phyloP scores from a whole-genome alignment of 352 stramenopile genomes.

The Globisporangium polare region DNA sequence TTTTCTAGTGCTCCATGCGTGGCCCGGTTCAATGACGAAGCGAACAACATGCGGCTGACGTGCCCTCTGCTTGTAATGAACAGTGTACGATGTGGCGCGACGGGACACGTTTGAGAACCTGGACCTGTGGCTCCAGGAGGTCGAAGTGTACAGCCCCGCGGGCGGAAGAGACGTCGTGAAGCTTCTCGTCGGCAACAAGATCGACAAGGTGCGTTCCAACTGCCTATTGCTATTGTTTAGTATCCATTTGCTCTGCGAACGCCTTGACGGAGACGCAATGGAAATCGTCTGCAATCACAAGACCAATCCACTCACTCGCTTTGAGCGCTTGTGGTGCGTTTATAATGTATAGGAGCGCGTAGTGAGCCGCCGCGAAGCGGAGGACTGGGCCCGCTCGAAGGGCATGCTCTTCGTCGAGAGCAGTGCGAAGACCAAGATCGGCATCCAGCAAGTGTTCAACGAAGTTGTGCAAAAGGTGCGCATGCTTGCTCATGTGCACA shows the following conservation, averaged over 20 bases:
- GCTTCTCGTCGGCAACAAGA: conserved; percentile 97
- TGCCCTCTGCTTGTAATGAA: not conserved
- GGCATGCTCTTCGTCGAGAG: conserved; percentile 98
- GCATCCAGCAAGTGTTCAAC: conserved; percentile 96
- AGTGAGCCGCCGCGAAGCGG: conserved; percentile 91
- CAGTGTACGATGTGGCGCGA: conserved; percentile 96
- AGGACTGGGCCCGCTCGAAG: conserved; percentile 95
- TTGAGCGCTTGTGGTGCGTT: not conserved
- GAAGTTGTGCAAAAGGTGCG: conserved; percentile 97
- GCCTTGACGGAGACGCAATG: too few relatives aligned
- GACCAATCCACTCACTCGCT: not conserved
- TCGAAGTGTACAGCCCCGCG: conserved; percentile 95
- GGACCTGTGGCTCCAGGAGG: conserved; percentile 97
- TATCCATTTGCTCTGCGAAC: too few relatives aligned
- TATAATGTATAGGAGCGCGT: conserved; percentile 76
- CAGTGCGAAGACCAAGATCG: conserved; percentile 94
- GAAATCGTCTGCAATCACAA: too few relatives aligned
- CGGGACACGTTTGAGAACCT: conserved; percentile 98
- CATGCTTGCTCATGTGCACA: not conserved
- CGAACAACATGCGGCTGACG: not conserved
- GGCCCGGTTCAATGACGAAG: not conserved
- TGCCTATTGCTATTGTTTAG: too few relatives aligned
- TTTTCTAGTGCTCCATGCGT: not conserved
- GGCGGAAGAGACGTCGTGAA: conserved; percentile 96
- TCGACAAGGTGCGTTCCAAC: conserved; percentile 65